phyloP scores from a whole-genome alignment of 2,329 filamentous ascomycete genomes.

The Pseudocercospora vitis region DNA sequence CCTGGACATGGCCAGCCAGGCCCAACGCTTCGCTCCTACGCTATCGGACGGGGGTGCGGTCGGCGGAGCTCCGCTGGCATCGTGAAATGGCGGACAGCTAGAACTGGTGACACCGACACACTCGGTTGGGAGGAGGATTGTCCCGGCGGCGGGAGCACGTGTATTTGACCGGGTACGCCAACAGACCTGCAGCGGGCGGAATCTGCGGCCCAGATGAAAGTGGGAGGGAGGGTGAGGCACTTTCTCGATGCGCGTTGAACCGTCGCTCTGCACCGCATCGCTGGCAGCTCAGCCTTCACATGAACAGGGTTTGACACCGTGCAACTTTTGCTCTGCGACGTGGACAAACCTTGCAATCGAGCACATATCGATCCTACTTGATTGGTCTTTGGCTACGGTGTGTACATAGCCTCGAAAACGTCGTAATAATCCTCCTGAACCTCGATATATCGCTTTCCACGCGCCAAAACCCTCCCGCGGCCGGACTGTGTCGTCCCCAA shows the following conservation, averaged over 20 bases:
- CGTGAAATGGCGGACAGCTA: neutral
- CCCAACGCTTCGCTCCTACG: constrained; percentile 5
- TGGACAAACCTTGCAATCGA: neutral
- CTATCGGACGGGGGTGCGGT: constrained; percentile 4
- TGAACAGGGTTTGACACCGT: neutral
- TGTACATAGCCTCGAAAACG: neutral
- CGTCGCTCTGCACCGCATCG: neutral
- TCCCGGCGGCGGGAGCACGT: neutral
- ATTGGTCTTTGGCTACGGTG: neutral
- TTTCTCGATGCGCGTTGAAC: neutral
- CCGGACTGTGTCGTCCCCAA: too few species aligned
- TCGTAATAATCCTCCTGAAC: too few species aligned
- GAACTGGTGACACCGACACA: neutral
- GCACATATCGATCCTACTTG: neutral
- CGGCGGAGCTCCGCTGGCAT: constrained; percentile 11
- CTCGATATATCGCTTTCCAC: too few species aligned
- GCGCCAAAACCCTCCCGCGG: too few species aligned
- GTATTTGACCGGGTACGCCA: neutral
- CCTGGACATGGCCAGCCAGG: constrained; percentile 26
- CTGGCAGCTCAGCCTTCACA: neutral
- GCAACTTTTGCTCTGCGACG: neutral
- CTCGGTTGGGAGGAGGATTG: neutral
- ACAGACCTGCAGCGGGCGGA: constrained; percentile 1
- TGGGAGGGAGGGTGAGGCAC: neutral
- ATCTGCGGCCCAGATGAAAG: constrained; percentile 15